Evolutionary conservation across 345 rosid species (phyloP), one percentile per base, ranked within the genome.

Genomic region (Eucalyptus lansdowneana): DNA sequence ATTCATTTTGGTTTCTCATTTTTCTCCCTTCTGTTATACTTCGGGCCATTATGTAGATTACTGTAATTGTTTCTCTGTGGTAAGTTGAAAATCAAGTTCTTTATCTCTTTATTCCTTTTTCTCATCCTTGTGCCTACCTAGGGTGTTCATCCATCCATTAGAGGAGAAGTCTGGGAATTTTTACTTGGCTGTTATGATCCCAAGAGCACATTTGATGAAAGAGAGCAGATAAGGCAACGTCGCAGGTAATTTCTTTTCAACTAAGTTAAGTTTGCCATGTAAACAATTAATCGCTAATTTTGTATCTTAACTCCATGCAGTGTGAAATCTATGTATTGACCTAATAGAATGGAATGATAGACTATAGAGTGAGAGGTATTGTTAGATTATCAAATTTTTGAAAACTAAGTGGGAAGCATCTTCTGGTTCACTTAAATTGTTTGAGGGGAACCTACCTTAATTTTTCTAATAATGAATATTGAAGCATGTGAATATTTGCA

Each of bases 161-260:
- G 99, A 96, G 99, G 98, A 90, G 99, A 98, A 94, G 99, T 98
- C 27, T 98, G 99, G 99, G 99, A 98, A 89, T 96, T 98, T 90
- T 92, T 98, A 81, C 98, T 98, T 76, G 97, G 97, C 37, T 98
- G 99, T 92, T 98, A 93, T 95, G 98, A 96, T 90, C 96, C 99
- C 89, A 94, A 89, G 91, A 97, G 99, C 90, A 94, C 99, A 89
- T 98, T 94, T 87, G 99, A 96, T 47, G 99, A 98, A 91, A 94
- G 99, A 90, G 97, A 96, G 67, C 92, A 95, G 91, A 92, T 95
- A 88, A 93, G 97, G 80, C 93, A 94, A 89, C 92, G 87, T 86
- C 94, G 99, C 91, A 97, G 99, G 99, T 98, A 91, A 51, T 85
- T 25, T 88, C 19, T 62, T 80, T 51, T 27, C 37, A 12, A 11